Base-by-base conservation (phyloP, 345 rosid species). In the Angophora floribunda region DNA sequence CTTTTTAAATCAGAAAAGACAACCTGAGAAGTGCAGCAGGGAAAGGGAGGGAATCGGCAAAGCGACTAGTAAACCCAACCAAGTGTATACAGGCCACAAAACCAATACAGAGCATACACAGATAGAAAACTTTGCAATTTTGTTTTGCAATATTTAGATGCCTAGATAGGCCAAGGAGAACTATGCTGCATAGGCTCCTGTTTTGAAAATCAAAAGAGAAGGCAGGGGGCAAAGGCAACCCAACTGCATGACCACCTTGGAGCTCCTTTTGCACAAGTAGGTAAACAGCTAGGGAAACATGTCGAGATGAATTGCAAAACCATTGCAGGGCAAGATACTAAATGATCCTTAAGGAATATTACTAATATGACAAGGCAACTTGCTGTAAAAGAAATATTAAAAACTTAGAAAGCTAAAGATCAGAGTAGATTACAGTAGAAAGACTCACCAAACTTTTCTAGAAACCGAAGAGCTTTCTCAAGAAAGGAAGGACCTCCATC, bases 401-500 rank as follows among this genome's bases (percentile, higher is more conserved):
- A 36, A 75, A 75, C 26, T 36, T 47, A 36, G 49, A 75, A 75
- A 75, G 82, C 47, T 75, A 75, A 36, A 70, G 80, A 75, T 75
- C 82, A 75, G 49, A 75, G 26, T 19, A 75, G 26, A 75, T 36
- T 75, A 75, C 26, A 17, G 82, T 36, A 88, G 63, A 87, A 88
- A 78, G 36, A 90, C 98, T 89, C 89, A 97, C 99, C 99, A 93
- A 92, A 93, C 86, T 94, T 95, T 94, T 98, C 99, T 65, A 98
- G 95, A 92, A 98, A 98, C 88, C 85, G 96, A 92, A 98, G 99
- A 91, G 99, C 99, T 93, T 98, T 98, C 95, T 98, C 99, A 78
- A 98, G 98, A 89, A 98, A 98, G 57, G 99, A 98, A 88, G 99
- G 99, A 87, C 99, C 93, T 86, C 99, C 99, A 92, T 98, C 99